These are phyloP conservation scores for Beauveria australis DNA, from an alignment of 2,329 filamentous ascomycete genomes.

Conservation along the genomic window DNA sequence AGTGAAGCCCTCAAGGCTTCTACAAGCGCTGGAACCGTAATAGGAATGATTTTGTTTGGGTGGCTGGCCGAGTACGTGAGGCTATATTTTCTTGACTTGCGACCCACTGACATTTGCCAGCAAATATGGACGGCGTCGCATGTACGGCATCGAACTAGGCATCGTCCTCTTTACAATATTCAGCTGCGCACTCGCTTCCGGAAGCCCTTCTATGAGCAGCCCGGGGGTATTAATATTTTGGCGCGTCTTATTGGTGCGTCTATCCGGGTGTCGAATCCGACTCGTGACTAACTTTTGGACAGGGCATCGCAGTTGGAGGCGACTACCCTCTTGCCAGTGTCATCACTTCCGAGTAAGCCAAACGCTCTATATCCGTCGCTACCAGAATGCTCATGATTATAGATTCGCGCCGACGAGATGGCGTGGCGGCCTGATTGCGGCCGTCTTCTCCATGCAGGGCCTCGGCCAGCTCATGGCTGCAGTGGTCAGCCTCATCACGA, in stretches of 20 bases:
- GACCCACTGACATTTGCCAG: slow-evolving; percentile 15
- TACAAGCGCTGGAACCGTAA: slow-evolving; percentile 68
- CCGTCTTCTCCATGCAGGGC: slow-evolving; percentile 80
- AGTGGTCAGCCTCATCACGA: slow-evolving; percentile 62
- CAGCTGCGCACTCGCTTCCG: slow-evolving; percentile 54
- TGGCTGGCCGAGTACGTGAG: slow-evolving; percentile 57
- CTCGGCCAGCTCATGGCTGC: slow-evolving; percentile 69
- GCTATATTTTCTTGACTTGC: neutral
- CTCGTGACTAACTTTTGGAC: neutral
- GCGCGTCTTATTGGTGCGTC: slow-evolving; percentile 60
- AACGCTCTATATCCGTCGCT: slow-evolving; percentile 4
- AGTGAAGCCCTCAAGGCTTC: slow-evolving; percentile 75
- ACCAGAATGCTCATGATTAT: slow-evolving; percentile 14
- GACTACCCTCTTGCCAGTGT: slow-evolving; percentile 76
- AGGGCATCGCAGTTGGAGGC: slow-evolving; percentile 68
- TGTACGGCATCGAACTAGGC: slow-evolving; percentile 73
- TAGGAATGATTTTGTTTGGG: slow-evolving; percentile 72
- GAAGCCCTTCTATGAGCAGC: slow-evolving; percentile 51
- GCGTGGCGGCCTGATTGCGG: slow-evolving; percentile 75
- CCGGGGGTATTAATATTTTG: slow-evolving; percentile 62
- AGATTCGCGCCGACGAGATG: slow-evolving; percentile 74
- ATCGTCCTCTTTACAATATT: slow-evolving; percentile 66
- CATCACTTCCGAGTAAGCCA: slow-evolving; percentile 62
- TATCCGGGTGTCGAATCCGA: neutral
- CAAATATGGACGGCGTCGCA: slow-evolving; percentile 64